These are phyloP conservation scores for Solanum raphanifolium DNA, from an alignment of 257 asterid genomes.

Conservation along the genomic window DNA sequence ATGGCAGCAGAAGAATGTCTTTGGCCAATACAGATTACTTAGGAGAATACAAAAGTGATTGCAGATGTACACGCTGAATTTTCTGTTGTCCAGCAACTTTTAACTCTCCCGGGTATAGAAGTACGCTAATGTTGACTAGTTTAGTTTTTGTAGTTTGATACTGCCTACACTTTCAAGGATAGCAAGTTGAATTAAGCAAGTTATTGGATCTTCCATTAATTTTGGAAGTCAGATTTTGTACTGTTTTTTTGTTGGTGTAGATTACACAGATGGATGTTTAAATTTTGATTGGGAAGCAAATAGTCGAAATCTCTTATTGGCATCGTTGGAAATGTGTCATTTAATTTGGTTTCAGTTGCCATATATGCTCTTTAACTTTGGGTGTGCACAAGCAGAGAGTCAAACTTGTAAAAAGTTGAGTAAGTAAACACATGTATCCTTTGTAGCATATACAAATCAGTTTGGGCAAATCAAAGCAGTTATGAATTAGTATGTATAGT, in stretches of 20 bases:
- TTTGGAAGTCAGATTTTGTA: background rate
- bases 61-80: background rate
- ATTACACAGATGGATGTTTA: background rate
- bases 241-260: background rate
- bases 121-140: background rate
- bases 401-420: no score
- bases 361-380: no score
- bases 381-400: no score
- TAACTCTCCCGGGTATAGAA: background rate
- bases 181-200: background rate
- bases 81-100: background rate
- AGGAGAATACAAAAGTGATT: constrained; percentile 51
- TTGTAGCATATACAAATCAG: background rate
- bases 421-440: background rate
- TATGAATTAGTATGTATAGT: background rate
- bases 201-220: background rate
- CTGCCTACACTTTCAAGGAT: background rate
- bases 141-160: background rate
- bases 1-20: constrained; percentile 85
- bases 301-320: background rate
- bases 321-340: background rate
- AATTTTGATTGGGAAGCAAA: background rate
- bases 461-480: background rate
- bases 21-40: constrained; percentile 77
- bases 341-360: no score